Percentiles rank a stretch among this genome's conserved stretches.
phyloP scores from a whole-genome alignment of 2,329 filamentous ascomycete genomes.

The Fusarium sarcochroum region DNA sequence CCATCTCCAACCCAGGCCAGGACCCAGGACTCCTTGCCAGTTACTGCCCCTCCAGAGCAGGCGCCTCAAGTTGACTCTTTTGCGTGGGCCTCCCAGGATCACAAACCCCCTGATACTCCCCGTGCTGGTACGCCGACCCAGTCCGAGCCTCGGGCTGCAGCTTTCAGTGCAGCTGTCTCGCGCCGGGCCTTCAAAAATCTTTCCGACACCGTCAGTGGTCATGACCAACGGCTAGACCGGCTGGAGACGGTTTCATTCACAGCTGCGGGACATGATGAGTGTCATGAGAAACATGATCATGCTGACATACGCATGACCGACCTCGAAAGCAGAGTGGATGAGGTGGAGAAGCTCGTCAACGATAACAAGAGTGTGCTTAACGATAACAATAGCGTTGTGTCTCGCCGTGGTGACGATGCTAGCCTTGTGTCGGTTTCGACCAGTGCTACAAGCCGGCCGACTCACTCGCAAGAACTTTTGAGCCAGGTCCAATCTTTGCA shows the following conservation, averaged over 20 bases:
- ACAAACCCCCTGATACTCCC: slow-evolving; percentile 34
- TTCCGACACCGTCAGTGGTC: slow-evolving; percentile 68
- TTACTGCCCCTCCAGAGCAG: slow-evolving; percentile 33
- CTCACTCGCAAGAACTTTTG: slow-evolving; percentile 62
- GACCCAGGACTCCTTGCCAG: slow-evolving; percentile 33
- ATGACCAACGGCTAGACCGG: slow-evolving; percentile 75
- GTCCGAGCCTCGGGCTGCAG: slow-evolving; percentile 45
- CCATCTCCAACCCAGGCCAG: slow-evolving; percentile 53
- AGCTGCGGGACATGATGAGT: slow-evolving; percentile 75
- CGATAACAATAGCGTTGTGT: slow-evolving; percentile 61
- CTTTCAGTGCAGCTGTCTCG: slow-evolving; percentile 45
- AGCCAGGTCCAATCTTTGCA: slow-evolving; percentile 66
- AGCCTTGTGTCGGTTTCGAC: slow-evolving; percentile 64
- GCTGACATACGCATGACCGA: slow-evolving; percentile 78
- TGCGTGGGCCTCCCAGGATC: slow-evolving; percentile 43
- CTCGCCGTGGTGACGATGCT: slow-evolving; percentile 58
- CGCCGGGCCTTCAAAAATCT: slow-evolving; percentile 61
- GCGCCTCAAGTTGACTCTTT: slow-evolving; percentile 45
- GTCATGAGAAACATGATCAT: slow-evolving; percentile 76
- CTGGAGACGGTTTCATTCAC: slow-evolving; percentile 81
- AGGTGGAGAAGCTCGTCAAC: slow-evolving; percentile 68
- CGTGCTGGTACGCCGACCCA: slow-evolving; percentile 47
- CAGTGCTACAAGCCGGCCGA: slow-evolving; percentile 56
- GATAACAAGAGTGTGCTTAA: slow-evolving; percentile 61
- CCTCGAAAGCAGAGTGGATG: slow-evolving; percentile 74